Base-by-base conservation (phyloP, 2,329 filamentous ascomycete genomes). In the Triangularia setosa region DNA sequence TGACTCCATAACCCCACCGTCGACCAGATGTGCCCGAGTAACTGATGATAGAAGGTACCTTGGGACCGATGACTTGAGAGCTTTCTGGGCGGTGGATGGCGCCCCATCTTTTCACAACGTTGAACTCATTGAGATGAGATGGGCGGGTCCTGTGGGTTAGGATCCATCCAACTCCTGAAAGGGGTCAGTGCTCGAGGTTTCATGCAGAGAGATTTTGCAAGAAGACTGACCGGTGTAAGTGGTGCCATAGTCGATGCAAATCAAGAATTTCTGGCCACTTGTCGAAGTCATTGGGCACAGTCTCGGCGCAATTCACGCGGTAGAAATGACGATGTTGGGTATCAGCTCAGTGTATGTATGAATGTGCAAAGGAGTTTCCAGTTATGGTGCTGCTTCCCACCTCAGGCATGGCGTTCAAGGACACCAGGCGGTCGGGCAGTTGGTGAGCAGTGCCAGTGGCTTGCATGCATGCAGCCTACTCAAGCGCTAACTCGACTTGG, bases 231-330 rank as follows among this genome's bases (percentile, higher is more conserved):
- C 57, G 7, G 58, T 60, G 25, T 27, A 60, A 8, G 58, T 60
- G 2, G 58, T 60, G 24, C 58, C 58, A 48, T 60, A 60, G 40
- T 60, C 58, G 18, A 60, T 24, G 9, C 35, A 52, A 11, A 60
- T 60, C 14, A 60, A 23, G 25, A 28, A 53, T 16, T 40, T 52
- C 23, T 24, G 52, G 14, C 52, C 52, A n/a, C 18, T 55, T 27
- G 52, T 55, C 8, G 52, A 55, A 48, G 40, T 21, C 40, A 48
- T 48, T 6, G 40, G 11, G n/a, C n/a, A 6, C 7, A n/a, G n/a
- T 21, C 40, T 48, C 9, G n/a, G n/a, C 5, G 40, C n/a, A 40
- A 7, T 40, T n/a, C 35, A n/a, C 14, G 12, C 3, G 14, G 16
- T n/a, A 3, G n/a, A n/a, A 40, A 4, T 40, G n/a, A 48, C 2